Evolutionary conservation across 805 yeast species (phyloP).

Genomic region (Candida palmyrensis): DNA sequence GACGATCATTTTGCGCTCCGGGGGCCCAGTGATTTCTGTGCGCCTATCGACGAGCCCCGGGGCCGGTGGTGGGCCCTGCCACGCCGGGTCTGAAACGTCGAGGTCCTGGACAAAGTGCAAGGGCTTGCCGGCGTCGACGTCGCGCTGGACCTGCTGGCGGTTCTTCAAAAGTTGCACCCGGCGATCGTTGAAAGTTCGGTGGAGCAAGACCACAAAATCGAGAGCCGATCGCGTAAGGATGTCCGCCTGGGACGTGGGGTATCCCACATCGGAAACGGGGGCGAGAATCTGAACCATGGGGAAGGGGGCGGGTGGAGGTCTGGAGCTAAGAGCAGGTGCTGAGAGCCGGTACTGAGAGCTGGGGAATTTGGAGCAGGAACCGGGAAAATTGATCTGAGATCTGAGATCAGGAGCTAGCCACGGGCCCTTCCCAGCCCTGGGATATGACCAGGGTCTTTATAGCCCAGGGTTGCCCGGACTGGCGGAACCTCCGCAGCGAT

Average conservation of each 20-base stretch:
- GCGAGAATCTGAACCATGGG: constrained; percentile 10
- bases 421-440: no score
- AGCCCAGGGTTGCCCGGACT: no score
- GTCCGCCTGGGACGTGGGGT: constrained; percentile 15
- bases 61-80: constrained; percentile 17
- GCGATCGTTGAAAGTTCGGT: constrained; percentile 13
- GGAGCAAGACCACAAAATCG: constrained; percentile 15
- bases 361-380: no score
- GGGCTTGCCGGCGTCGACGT: constrained; percentile 10
- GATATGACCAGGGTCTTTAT: no score
- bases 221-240: constrained; percentile 14
- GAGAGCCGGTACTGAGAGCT: no score
- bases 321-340: no score
- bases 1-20: constrained; percentile 17
- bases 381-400: no score
- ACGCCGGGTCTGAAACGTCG: constrained; percentile 8
- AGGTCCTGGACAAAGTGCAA: constrained; percentile 11
- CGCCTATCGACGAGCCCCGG: constrained; percentile 15
- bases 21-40: constrained; percentile 19
- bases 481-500: no score
- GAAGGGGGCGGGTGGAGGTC: no score
- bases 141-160: constrained; percentile 11
- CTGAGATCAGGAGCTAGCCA: no score
- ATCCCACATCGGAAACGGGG: constrained; percentile 7
- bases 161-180: constrained; percentile 11